Evolutionary conservation across 2,329 filamentous ascomycete species (phyloP).

Genomic region (Beauveria rudraprayagi): DNA sequence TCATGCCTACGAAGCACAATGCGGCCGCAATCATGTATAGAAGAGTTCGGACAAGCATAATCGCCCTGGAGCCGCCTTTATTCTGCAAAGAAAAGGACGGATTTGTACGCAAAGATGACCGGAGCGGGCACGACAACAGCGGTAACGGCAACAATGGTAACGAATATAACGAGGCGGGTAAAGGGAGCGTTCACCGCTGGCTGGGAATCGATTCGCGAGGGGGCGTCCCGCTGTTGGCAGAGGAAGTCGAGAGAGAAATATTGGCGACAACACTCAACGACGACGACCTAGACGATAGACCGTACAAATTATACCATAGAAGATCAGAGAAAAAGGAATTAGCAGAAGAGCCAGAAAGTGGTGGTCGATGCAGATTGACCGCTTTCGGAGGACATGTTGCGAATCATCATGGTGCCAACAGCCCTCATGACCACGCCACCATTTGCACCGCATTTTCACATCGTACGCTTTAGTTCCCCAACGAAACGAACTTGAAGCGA

Average conservation of each 20-base stretch:
- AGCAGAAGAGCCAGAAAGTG: not conserved
- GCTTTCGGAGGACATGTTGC: not conserved
- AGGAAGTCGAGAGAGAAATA: not conserved
- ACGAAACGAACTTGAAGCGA: not conserved
- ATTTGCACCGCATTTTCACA: not conserved
- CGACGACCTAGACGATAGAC: not conserved
- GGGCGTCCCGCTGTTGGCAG: constrained; percentile 17
- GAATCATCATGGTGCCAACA: not conserved
- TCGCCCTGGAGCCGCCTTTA: constrained; percentile 36
- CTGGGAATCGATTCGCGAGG: constrained; percentile 50
- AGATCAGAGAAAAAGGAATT: not conserved
- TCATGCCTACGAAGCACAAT: constrained; percentile 76
- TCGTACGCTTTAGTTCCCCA: not conserved
- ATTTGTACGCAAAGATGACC: constrained; percentile 65
- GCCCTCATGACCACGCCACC: not conserved
- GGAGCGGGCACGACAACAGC: constrained; percentile 47
- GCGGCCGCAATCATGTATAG: constrained; percentile 49
- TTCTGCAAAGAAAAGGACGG: constrained; percentile 51
- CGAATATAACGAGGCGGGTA: constrained; percentile 28
- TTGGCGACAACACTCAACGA: not conserved
- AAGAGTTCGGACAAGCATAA: constrained; percentile 57
- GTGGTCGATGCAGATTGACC: not conserved
- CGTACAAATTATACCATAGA: not conserved
- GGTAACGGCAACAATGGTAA: constrained; percentile 30
- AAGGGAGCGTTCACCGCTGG: constrained; percentile 54